Evolutionary conservation across 495 filamentous ascomycete genomes (phyloP), one percentile per base, ranked within the genome.

Genomic region (Penicillium pancosmium): DNA sequence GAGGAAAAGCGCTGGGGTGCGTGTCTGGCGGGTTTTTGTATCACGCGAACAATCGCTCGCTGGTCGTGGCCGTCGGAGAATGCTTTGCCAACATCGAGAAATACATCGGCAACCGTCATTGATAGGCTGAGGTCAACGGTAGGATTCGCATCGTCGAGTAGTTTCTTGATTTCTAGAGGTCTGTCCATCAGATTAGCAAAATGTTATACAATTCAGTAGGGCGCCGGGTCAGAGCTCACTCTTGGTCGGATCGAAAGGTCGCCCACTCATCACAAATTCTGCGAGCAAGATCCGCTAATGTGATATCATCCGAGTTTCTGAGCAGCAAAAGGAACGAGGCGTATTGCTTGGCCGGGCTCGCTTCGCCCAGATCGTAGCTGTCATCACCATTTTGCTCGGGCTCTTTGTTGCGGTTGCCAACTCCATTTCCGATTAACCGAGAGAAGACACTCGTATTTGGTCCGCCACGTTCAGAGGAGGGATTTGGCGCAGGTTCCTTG

Each of bases 71-170:
- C 71, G 49, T 77, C 72, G 10, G 52, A 27, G 6, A 58, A 65
- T 10, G 68, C 73, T 38, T 71, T 74, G 0, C 74, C 77, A 16
- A 57, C 61, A 21, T 79, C 67, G 5, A 79, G 70, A 36, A 72
- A 79, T 2, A 78, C 71, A 54, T 76, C 70, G 1, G 71, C 70
- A 7, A 78, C 74, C 0, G 73, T 70, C 61, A 73, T 55, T 3
- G 72, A 67, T n/a, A 64, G 36, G 51, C 69, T 65, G 18, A 78
- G 71, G 40, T 74, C 68, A 31, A 71, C 63, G 4, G 55, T 19
- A 10, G 73, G 70, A 47, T 73, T 68, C 0, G 65, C 63, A 56
- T 73, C 70, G 44, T 79, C 71, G 36, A 77, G 44, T 5, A 79
- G 63, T 44, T 74, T 74, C 41, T 76, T 71, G 35, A 79, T 78